phyloP scores from a whole-genome alignment of 2,329 filamentous ascomycete species.

The Fusarium nelsonii region DNA sequence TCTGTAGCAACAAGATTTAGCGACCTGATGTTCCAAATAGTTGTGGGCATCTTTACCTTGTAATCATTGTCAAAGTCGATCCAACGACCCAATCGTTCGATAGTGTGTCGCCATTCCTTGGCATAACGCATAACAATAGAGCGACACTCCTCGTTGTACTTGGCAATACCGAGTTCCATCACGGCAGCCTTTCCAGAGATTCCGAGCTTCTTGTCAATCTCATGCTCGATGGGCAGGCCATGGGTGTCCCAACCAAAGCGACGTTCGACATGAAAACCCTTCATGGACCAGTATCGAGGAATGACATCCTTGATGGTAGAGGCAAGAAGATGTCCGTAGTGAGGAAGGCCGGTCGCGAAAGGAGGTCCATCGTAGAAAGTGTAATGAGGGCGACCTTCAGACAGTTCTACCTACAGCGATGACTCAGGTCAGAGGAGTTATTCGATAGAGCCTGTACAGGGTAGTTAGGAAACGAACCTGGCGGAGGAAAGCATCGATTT shows the following conservation, averaged over 20 bases:
- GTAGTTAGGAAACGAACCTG: conserved; percentile 66
- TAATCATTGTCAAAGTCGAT: conserved; percentile 99
- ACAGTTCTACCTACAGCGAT: conserved; percentile 74
- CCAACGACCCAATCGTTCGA: conserved; percentile 92
- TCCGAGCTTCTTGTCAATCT: conserved; percentile 95
- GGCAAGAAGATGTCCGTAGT: conserved; percentile 81
- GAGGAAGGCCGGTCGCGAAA: conserved; percentile 78
- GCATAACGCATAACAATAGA: conserved; percentile 95
- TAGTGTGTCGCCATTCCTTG: conserved; percentile 86
- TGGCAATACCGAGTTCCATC: conserved; percentile 83
- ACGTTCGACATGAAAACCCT: conserved; percentile 90
- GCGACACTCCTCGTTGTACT: conserved; percentile 92
- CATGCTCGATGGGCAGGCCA: conserved; percentile 93
- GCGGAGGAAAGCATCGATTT: conserved; percentile 90
- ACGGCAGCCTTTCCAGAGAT: conserved; percentile 91
- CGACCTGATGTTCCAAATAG: background rate
- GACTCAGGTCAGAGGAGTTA: conserved; percentile 13
- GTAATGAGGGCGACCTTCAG: conserved; percentile 83
- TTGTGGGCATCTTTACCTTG: conserved; percentile 67
- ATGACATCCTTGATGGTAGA: conserved; percentile 99
- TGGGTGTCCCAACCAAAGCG: conserved; percentile 97
- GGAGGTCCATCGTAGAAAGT: conserved; percentile 95
- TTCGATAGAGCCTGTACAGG: background rate
- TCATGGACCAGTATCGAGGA: conserved; percentile 97
- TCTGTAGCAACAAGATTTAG: conserved; percentile 62